Conservation (phyloP, 2,329 filamentous ascomycete species). For the Xylariaceae sp. region DNA sequence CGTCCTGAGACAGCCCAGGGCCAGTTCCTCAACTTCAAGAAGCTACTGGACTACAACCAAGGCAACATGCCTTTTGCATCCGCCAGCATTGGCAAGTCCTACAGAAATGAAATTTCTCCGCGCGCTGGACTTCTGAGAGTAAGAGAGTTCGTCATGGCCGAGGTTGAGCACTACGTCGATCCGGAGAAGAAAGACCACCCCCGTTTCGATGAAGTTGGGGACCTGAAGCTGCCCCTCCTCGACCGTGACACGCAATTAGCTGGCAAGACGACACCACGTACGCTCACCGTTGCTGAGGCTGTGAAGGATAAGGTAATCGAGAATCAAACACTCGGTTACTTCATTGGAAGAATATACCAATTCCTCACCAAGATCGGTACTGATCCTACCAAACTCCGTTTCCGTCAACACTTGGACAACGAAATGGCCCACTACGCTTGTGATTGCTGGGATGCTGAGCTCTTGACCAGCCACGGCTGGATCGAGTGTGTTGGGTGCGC, state of each 20-base stretch:
- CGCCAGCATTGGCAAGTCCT: slow-evolving; percentile 66
- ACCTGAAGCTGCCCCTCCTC: slow-evolving; percentile 78
- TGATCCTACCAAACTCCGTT: slow-evolving; percentile 82
- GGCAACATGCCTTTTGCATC: slow-evolving; percentile 67
- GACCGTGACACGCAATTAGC: slow-evolving; percentile 81
- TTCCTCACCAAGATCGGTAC: slow-evolving; percentile 88
- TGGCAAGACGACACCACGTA: slow-evolving; percentile 73
- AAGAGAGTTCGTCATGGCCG: slow-evolving; percentile 64
- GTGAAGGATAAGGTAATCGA: slow-evolving; percentile 80
- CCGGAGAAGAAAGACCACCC: slow-evolving; percentile 70
- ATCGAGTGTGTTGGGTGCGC: slow-evolving; percentile 98
- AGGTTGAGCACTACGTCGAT: slow-evolving; percentile 34
- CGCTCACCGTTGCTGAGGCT: slow-evolving; percentile 78
- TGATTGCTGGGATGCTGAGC: slow-evolving; percentile 96
- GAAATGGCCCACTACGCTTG: slow-evolving; percentile 85
- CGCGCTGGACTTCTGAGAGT: slow-evolving; percentile 62
- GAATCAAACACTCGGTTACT: slow-evolving; percentile 97
- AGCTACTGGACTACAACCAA: slow-evolving; percentile 65
- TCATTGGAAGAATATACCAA: slow-evolving; percentile 85
- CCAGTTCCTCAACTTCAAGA: slow-evolving; percentile 65
- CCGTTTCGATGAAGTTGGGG: slow-evolving; percentile 79
- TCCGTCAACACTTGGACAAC: slow-evolving; percentile 88
- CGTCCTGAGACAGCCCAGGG: slow-evolving; percentile 61
- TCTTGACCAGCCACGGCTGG: slow-evolving; percentile 90
- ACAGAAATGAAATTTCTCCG: slow-evolving; percentile 67